phyloP scores from a whole-genome alignment of 306 rosid species.

The Alnus rubra region DNA sequence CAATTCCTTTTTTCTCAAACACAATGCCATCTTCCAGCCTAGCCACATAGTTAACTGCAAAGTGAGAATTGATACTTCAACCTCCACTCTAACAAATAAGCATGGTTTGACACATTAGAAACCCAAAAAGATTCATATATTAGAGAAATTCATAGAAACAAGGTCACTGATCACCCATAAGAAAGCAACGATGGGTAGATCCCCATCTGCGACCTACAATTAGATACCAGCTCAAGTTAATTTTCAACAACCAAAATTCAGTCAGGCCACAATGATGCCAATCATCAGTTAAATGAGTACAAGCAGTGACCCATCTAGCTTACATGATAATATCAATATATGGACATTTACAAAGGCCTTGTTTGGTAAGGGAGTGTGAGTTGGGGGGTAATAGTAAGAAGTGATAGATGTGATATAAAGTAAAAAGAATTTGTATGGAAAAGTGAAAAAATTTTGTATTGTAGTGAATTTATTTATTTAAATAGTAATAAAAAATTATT shows the following conservation, averaged over 20 bases:
- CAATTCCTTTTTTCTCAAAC: too few relatives aligned
- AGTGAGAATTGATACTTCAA: conserved; percentile 37
- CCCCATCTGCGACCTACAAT: conserved; percentile 95
- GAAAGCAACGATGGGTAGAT: conserved; percentile 89
- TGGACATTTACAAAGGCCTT: too few relatives aligned
- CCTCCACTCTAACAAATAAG: conserved; percentile 66
- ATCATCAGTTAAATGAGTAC: conserved; percentile 18
- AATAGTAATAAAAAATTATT: too few relatives aligned
- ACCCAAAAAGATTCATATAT: conserved; percentile 24
- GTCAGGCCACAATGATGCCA: conserved; percentile 1
- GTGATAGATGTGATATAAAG: too few relatives aligned
- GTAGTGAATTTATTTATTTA: too few relatives aligned
- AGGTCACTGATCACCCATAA: conserved; percentile 70
- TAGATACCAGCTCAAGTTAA: conserved; percentile 33
- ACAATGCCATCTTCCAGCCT: too few relatives aligned
- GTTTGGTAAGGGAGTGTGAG: too few relatives aligned
- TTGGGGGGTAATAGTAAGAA: too few relatives aligned
- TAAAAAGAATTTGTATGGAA: too few relatives aligned
- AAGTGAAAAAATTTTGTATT: too few relatives aligned
- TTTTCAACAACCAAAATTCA: conserved; percentile 23
- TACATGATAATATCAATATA: too few relatives aligned
- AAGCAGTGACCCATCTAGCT: neutral
- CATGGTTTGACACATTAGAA: conserved; percentile 38
- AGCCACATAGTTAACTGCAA: too few relatives aligned
- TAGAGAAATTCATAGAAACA: conserved; percentile 22